phyloP scores from a whole-genome alignment of 2,329 filamentous ascomycete species.

The Penicillium glabrum region DNA sequence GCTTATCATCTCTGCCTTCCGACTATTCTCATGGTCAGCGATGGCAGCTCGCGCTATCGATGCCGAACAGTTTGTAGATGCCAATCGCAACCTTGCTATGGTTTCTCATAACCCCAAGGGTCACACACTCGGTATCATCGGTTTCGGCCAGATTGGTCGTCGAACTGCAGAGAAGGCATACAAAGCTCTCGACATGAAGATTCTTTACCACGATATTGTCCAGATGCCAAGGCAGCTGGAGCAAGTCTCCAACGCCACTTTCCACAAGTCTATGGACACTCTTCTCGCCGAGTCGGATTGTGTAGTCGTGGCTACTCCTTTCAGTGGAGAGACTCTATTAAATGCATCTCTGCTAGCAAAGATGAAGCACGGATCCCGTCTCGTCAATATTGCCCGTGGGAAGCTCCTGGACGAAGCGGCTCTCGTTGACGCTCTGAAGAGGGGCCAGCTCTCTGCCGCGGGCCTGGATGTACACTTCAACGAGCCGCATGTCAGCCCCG shows the following conservation, averaged over 20 bases:
- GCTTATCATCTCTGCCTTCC: slow-evolving; percentile 68
- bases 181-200: slow-evolving; percentile 64
- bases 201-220: slow-evolving; percentile 57
- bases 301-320: slow-evolving; percentile 49
- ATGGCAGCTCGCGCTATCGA: slow-evolving; percentile 53
- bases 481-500: slow-evolving; percentile 52
- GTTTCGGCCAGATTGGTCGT: slow-evolving; percentile 66
- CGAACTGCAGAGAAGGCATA: slow-evolving; percentile 60
- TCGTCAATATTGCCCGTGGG: slow-evolving; percentile 56
- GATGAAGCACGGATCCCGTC: slow-evolving; percentile 50
- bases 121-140: slow-evolving; percentile 65
- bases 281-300: slow-evolving; percentile 47
- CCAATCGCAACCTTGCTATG: slow-evolving; percentile 60
- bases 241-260: slow-evolving; percentile 40
- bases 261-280: slow-evolving; percentile 43
- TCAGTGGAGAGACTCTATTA: slow-evolving; percentile 42
- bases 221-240: slow-evolving; percentile 41
- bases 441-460: slow-evolving; percentile 47
- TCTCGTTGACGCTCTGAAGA: slow-evolving; percentile 48
- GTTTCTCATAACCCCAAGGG: slow-evolving; percentile 64
- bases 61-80: slow-evolving; percentile 52
- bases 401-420: slow-evolving; percentile 52
- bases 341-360: slow-evolving; percentile 42
- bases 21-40: slow-evolving; percentile 65
- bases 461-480: slow-evolving; percentile 57